Percentiles rank a stretch among this genome's conserved stretches.
Conservation (phyloP, 2,329 filamentous ascomycete species). For the Hypoxylon rubiginosum region DNA sequence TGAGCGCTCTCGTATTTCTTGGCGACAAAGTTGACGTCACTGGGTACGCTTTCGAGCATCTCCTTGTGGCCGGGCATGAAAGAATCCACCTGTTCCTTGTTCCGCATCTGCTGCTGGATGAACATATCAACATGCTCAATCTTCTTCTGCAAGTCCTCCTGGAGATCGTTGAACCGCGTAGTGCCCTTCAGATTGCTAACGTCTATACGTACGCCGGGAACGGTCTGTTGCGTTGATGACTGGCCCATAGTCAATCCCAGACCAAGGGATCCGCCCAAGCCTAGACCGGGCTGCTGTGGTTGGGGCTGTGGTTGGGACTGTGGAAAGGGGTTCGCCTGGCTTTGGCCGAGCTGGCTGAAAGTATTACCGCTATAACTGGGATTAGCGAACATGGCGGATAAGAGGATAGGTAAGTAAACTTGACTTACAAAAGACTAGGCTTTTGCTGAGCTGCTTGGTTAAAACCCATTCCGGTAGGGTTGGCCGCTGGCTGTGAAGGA, state of each 20-base stretch:
- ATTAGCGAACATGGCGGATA: constrained; percentile 19
- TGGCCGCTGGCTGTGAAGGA: constrained; percentile 39
- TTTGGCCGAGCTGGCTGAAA: constrained; percentile 41
- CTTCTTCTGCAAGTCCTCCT: constrained; percentile 82
- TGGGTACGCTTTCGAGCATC: constrained; percentile 64
- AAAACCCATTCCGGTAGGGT: constrained; percentile 23
- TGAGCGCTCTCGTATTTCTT: constrained; percentile 62
- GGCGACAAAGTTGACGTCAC: constrained; percentile 60
- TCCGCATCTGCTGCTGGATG: constrained; percentile 83
- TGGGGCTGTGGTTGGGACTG: constrained; percentile 34
- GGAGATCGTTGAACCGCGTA: constrained; percentile 91
- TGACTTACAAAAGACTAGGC: constrained; percentile 52
- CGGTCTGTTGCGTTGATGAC: constrained; percentile 64
- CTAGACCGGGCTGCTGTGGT: constrained; percentile 42
- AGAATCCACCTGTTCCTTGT: constrained; percentile 81
- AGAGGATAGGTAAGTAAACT: neutral
- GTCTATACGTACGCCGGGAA: constrained; percentile 83
- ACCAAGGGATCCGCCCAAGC: constrained; percentile 47
- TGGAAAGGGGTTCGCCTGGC: constrained; percentile 37
- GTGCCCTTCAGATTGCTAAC: constrained; percentile 83
- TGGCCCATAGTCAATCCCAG: constrained; percentile 63
- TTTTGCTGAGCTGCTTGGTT: constrained; percentile 48
- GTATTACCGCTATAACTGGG: constrained; percentile 34
- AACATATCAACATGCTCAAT: constrained; percentile 83
- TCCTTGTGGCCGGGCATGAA: constrained; percentile 71